Percentiles rank a stretch among this genome's conserved stretches.
Conservation (phyloP, 345 rosid genomes). For the Pistacia vera region DNA sequence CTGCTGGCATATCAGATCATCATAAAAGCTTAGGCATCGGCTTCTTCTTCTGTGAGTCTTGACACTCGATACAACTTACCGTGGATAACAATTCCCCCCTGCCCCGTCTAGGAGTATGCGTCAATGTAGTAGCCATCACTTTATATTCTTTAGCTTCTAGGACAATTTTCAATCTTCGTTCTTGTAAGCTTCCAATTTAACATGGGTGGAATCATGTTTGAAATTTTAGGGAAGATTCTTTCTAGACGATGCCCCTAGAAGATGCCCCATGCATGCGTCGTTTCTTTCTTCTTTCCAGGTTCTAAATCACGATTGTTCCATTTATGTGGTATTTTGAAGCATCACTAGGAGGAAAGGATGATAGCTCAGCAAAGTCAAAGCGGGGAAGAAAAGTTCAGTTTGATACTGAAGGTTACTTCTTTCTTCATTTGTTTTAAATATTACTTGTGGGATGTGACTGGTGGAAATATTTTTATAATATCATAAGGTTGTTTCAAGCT, state of each 20-base stretch:
- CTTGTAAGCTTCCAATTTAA: not conserved
- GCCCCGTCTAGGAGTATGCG: no score
- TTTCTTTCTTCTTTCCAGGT: not conserved
- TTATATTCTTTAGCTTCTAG: not conserved
- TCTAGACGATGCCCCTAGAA: no score
- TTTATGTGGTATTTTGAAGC: constrained; percentile 24
- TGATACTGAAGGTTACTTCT: constrained; percentile 44
- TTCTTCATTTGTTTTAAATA: constrained; percentile 1
- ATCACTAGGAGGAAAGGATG: constrained; percentile 52
- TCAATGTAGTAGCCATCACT: no score
- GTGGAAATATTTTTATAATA: not conserved
- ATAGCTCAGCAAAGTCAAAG: constrained; percentile 47
- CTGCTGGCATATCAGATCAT: not conserved
- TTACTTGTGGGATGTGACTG: not conserved
- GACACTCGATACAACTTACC: no score
- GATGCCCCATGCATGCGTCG: not conserved
- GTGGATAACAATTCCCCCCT: not conserved
- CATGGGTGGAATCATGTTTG: not conserved
- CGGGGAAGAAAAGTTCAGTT: constrained; percentile 62
- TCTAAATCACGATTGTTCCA: not conserved
- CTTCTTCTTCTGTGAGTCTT: no score
- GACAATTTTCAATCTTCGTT: not conserved
- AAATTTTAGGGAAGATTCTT: not conserved
- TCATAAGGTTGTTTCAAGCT: not conserved
- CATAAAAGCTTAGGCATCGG: not conserved